phyloP scores from a whole-genome alignment of 129 eudicot species.

The Helianthus tuberosus region DNA sequence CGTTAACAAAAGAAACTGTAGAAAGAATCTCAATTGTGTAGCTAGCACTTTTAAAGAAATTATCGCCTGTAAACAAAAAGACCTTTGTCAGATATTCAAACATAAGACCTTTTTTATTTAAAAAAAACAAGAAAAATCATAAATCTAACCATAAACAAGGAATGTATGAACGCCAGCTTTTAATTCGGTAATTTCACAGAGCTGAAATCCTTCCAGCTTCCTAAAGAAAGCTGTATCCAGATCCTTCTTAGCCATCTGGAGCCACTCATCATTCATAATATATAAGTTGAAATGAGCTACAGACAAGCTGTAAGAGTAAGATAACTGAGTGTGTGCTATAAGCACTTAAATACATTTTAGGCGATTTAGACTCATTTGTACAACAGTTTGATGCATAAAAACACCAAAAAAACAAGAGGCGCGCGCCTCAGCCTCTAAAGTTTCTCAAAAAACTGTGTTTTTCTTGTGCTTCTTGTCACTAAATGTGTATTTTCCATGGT shows the following conservation, averaged over 20 bases:
- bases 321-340: not conserved
- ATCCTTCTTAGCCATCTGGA: constrained; percentile 79
- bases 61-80: constrained; percentile 63
- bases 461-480: too few species aligned
- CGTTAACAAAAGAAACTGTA: constrained; percentile 62
- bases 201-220: constrained; percentile 91
- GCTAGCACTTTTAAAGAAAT: constrained; percentile 84
- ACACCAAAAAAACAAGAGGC: too few species aligned
- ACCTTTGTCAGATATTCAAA: not conserved
- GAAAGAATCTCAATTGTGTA: constrained; percentile 89
- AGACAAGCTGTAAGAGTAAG: not conserved
- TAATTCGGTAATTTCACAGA: constrained; percentile 84
- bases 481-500: too few species aligned
- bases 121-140: not conserved
- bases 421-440: too few species aligned
- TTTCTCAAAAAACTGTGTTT: too few species aligned
- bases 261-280: constrained; percentile 1
- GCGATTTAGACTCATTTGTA: not conserved
- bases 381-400: too few species aligned
- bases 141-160: constrained; percentile 82
- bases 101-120: not conserved
- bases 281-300: not conserved
- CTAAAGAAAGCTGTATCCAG: constrained; percentile 85
- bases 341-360: not conserved
- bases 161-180: constrained; percentile 83